Base-by-base conservation (phyloP, 441 rosid genomes). In the Aleurites moluccanus region DNA sequence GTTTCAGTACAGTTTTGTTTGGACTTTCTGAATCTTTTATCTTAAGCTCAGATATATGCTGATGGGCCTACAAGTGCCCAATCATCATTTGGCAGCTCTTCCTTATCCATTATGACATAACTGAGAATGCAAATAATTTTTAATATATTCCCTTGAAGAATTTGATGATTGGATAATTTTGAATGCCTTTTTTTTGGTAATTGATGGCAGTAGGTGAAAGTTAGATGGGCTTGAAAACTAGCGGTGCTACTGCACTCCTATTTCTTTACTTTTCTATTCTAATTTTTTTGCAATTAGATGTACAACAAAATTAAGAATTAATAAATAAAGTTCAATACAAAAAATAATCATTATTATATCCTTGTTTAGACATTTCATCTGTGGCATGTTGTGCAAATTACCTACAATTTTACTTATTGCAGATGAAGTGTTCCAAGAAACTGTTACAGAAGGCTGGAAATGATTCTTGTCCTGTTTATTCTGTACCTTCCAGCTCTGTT, bases 351-450 rank as follows among this genome's bases (percentile, higher is more conserved):
- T 70, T 28, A 23, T 23, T 10, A n/a, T 38, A 64, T 40, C 2
- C 21, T 38, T 28, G 4, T 10, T 42, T 44, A 11, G 30, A 10
- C 16, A 65, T 44, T 42, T 23, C 55, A 62, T 33, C 13, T 25
- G 10, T 40, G 25, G 13, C 25, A 56, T 60, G 18, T 33, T 27
- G 20, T 44, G 28, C 11, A 14, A 35, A 61, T 52, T 25, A 28
- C 67, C 45, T 80, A 42, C 61, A 71, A 69, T 77, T 76, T 75
- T 33, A 50, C 71, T 72, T 82, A 67, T 83, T 82, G 77, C 87
- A 93, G 98, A 91, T 87, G 53, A 91, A 84, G 73, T 91, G 91
- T 44, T 93, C 93, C 83, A 81, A 84, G 70, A 88, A 85, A 85
- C 47, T 92, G 77, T 76, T 93, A 70, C 87, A 79, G 85, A 96